Conservation (phyloP, 202 grass and related monocot genomes). For the Saccharum hybrid region DNA sequence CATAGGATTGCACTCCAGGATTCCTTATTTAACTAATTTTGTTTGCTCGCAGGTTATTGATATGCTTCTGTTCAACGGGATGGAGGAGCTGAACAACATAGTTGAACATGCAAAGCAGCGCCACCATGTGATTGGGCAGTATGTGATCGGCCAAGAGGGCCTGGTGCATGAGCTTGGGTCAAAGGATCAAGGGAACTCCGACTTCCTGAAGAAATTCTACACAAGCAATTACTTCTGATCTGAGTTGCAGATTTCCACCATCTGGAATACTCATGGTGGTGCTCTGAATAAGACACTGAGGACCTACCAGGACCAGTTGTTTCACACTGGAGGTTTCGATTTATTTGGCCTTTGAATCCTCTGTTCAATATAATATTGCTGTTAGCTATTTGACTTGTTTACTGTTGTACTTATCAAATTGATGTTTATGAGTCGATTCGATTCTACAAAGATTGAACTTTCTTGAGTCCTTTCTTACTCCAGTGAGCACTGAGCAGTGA, state of each 20-base stretch:
- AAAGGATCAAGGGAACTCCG: conserved; percentile 67
- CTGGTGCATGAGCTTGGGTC: conserved; percentile 55
- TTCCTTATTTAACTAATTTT: background rate
- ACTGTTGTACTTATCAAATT: conserved; percentile 21
- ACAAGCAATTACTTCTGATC: conserved; percentile 79
- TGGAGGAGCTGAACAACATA: conserved; percentile 86
- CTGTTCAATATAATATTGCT: background rate
- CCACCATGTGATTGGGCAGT: conserved; percentile 90
- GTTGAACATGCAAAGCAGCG: conserved; percentile 89
- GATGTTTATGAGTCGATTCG: background rate
- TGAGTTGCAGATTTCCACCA: background rate
- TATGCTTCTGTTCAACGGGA: conserved; percentile 89
- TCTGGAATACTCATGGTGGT: conserved; percentile 37
- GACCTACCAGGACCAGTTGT: conserved; percentile 33
- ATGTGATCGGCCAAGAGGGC: conserved; percentile 66
- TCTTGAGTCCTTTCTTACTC: background rate
- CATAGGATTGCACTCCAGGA: background rate
- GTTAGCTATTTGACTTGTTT: conserved; percentile 20
- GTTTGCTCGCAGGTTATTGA: conserved; percentile 72
- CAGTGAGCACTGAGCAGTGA: background rate
- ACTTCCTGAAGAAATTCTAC: conserved; percentile 94
- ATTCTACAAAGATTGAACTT: background rate
- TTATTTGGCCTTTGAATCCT: conserved; percentile 15
- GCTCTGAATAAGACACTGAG: conserved; percentile 48
- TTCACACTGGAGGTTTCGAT: conserved; percentile 28